These are phyloP conservation scores for Penicillium cosmopolitanum DNA, from an alignment of 495 filamentous ascomycete genomes.

Conservation along the genomic window DNA sequence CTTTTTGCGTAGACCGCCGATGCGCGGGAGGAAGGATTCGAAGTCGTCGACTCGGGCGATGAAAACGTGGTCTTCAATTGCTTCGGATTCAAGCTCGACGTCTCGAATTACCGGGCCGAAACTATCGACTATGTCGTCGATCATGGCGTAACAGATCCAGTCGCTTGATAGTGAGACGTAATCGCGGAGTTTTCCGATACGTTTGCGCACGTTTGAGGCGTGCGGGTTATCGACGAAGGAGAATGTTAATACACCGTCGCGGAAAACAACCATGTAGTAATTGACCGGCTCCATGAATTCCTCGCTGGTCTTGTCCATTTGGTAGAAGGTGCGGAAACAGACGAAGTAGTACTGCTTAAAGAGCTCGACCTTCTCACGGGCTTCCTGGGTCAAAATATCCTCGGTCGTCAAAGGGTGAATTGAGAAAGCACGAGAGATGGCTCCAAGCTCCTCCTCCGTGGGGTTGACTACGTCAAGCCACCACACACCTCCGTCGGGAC, in stretches of 20 bases:
- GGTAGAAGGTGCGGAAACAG: constrained; percentile 91
- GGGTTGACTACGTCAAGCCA: constrained; percentile 95
- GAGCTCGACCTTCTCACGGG: constrained; percentile 96
- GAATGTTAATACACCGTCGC: constrained; percentile 92
- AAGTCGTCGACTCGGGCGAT: constrained; percentile 88
- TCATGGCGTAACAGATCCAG: constrained; percentile 99
- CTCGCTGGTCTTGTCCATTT: constrained; percentile 76
- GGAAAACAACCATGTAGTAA: constrained; percentile 95
- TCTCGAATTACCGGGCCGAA: constrained; percentile 88
- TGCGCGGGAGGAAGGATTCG: constrained; percentile 79
- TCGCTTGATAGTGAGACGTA: constrained; percentile 91
- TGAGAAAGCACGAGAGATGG: constrained; percentile 87
- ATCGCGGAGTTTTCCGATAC: constrained; percentile 90
- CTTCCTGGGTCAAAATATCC: constrained; percentile 91
- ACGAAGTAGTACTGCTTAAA: constrained; percentile 98
- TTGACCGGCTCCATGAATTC: constrained; percentile 87
- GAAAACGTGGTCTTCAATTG: constrained; percentile 94
- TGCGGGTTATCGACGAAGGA: constrained; percentile 85
- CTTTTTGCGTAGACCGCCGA: constrained; percentile 89
- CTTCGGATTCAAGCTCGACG: constrained; percentile 85
- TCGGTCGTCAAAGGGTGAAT: constrained; percentile 93
- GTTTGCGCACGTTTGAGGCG: constrained; percentile 82
- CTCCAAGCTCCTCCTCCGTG: constrained; percentile 83
- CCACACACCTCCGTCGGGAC: constrained; percentile 78
- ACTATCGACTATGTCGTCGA: constrained; percentile 96